Evolutionary conservation across 1,284 basidiomycete species (phyloP).

Genomic region (Anthracocystis setariae): DNA sequence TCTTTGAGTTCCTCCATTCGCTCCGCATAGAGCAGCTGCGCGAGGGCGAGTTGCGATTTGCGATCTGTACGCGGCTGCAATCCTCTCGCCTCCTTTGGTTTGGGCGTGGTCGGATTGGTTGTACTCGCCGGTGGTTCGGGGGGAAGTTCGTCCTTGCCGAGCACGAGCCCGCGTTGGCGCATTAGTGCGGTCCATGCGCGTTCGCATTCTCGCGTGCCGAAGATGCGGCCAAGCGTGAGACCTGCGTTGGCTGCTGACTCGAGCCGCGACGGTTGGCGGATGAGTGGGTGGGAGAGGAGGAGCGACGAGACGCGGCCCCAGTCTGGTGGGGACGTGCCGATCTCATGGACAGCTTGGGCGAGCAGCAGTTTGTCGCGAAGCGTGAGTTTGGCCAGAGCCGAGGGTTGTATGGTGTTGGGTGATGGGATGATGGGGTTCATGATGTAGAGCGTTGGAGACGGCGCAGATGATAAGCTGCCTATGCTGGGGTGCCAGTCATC

Average conservation of each 20-base stretch:
- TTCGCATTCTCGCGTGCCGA: constrained; percentile 60
- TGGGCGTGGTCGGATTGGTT: constrained; percentile 5
- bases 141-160: constrained; percentile 39
- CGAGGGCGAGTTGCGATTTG: constrained; percentile 55
- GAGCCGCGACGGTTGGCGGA: constrained; percentile 47
- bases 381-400: constrained; percentile 43
- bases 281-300: constrained; percentile 57
- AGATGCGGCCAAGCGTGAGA: constrained; percentile 52
- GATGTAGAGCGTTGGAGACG: not conserved
- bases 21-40: constrained; percentile 61
- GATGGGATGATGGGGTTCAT: constrained; percentile 49
- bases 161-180: constrained; percentile 49
- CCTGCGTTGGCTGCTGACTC: constrained; percentile 52
- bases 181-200: constrained; percentile 57
- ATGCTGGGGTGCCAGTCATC: not conserved
- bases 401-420: constrained; percentile 39
- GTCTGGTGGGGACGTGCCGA: constrained; percentile 55
- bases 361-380: constrained; percentile 63
- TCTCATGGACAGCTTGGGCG: constrained; percentile 62
- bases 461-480: not conserved
- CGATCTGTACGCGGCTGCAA: constrained; percentile 45
- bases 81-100: constrained; percentile 51
- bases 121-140: constrained; percentile 13
- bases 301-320: constrained; percentile 56
- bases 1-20: constrained; percentile 57